Evolutionary conservation across 768 basidiomycete genomes (phyloP).

Genomic region (Dentipellis fragilis): DNA sequence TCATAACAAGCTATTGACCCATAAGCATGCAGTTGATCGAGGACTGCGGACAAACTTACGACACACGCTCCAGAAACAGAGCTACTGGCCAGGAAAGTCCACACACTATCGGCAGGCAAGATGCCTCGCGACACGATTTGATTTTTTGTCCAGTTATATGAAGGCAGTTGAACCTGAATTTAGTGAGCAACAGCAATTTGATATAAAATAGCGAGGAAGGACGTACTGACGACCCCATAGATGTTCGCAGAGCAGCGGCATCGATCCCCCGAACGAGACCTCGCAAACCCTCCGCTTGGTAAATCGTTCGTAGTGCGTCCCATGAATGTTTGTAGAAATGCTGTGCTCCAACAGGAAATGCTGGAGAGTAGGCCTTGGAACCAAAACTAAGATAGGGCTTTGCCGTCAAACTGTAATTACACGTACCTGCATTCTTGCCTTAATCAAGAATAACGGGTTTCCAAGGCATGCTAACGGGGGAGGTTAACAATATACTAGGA

Average conservation of each 20-base stretch:
- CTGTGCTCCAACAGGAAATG: conserved; percentile 89
- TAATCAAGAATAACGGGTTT: conserved; percentile 89
- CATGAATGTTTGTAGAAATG: conserved; percentile 83
- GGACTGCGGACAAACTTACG: conserved; percentile 35
- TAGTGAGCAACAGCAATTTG: background rate
- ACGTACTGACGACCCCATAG: conserved; percentile 82
- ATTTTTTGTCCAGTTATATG: conserved; percentile 89
- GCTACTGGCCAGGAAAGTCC: conserved; percentile 84
- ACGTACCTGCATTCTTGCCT: conserved; percentile 90
- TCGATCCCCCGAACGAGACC: conserved; percentile 89
- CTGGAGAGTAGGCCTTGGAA: conserved; percentile 81
- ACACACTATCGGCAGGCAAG: conserved; percentile 65
- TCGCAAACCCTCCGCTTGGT: conserved; percentile 60
- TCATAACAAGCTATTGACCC: conserved; percentile 57
- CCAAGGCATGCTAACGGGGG: conserved; percentile 52
- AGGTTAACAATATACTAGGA: background rate
- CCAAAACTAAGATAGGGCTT: background rate
- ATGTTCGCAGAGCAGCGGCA: conserved; percentile 86
- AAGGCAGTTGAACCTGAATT: conserved; percentile 83
- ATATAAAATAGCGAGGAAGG: background rate
- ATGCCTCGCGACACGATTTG: conserved; percentile 61
- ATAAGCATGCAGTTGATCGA: conserved; percentile 3
- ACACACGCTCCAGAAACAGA: conserved; percentile 88
- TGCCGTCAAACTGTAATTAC: background rate
- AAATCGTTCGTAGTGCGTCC: conserved; percentile 75